Conservation (phyloP, 805 yeast species). For the Wickerhamiella parazyma region DNA sequence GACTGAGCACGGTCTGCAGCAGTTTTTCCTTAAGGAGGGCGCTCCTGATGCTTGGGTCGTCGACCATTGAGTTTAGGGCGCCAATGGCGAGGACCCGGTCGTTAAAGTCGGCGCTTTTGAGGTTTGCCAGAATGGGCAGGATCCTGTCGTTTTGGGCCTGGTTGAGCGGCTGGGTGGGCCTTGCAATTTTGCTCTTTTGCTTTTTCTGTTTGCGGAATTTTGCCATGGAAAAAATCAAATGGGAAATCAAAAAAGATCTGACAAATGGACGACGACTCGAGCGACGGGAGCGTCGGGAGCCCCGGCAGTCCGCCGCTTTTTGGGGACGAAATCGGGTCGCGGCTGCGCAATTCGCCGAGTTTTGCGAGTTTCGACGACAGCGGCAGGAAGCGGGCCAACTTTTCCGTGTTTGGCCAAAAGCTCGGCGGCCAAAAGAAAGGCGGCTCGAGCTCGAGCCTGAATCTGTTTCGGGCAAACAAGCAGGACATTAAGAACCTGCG, state of each 20-base stretch:
- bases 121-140: constrained; percentile 51
- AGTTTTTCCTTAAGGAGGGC: constrained; percentile 58
- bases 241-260: no score
- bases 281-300: constrained; percentile 6
- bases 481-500: constrained; percentile 18
- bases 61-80: constrained; percentile 57
- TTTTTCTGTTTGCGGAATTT: constrained; percentile 10
- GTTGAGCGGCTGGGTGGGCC: constrained; percentile 31
- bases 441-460: constrained; percentile 8
- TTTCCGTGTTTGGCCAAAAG: constrained; percentile 6
- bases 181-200: not conserved
- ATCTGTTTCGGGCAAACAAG: constrained; percentile 26
- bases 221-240: constrained; percentile 8
- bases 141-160: constrained; percentile 41
- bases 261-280: constrained; percentile 6
- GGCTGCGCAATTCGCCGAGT: constrained; percentile 5
- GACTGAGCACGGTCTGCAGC: constrained; percentile 47
- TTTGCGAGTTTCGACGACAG: constrained; percentile 3
- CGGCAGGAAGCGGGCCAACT: not conserved
- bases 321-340: constrained; percentile 1
- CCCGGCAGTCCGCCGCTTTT: constrained; percentile 5
- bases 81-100: constrained; percentile 69
- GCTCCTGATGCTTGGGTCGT: constrained; percentile 50
- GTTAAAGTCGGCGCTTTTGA: constrained; percentile 48
- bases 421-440: constrained; percentile 1